Base-by-base conservation (phyloP, 2,329 filamentous ascomycete genomes). In the Arthrobotrys megalospora region DNA sequence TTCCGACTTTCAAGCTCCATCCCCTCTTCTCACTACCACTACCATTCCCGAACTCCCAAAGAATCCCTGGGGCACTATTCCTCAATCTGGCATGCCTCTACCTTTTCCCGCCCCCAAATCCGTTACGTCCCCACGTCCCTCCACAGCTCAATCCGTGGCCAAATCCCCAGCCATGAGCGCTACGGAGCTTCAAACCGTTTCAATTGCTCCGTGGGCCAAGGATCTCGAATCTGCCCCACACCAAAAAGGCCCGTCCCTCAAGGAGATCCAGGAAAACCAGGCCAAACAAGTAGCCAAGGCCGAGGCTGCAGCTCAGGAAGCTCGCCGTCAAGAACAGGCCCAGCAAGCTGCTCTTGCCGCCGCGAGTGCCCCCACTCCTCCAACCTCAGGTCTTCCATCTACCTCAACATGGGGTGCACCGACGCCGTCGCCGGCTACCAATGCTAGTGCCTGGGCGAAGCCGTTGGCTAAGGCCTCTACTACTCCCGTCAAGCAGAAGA, bases 231-330 rank as follows among this genome's bases (percentile, higher is more conserved):
- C 92, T 60, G 85, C 87, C 4, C 88, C 90, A 77, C 86, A 88
- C 24, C 90, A 93, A 47, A 96, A 93, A 84, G 94, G 94, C 0
- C 96, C 95, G 1, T 97, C 94, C 77, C 86, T 99, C 80, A 97
- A 94, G 85, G 94, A 99, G 83, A 99, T 99, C 24, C 96, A 99
- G 84, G 95, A 97, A 84, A 91, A 93, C 3, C 96, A 99, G 84
- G 95, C 95, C 41, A 93, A 92, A 83, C 96, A 96, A 84, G 94
- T 94, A 10, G 95, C 95, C 64, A 93, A 96, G 85, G 91, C 90
- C 11, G 95, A 98, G 83, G 93, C 93, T 92, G 91, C 91, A 58
- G 88, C 90, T 14, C 89, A 93, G 8, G 94, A 98, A 84, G 93
- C 93, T 83, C 81, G 81, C 32, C 79, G 80, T 43, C 95, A 98